A percentile compares a stretch with the other conserved stretches of the same genome.
Evolutionary conservation across 192 early-diverging fungal species (phyloP).

Genomic region (Entophlyctis helioformis): DNA sequence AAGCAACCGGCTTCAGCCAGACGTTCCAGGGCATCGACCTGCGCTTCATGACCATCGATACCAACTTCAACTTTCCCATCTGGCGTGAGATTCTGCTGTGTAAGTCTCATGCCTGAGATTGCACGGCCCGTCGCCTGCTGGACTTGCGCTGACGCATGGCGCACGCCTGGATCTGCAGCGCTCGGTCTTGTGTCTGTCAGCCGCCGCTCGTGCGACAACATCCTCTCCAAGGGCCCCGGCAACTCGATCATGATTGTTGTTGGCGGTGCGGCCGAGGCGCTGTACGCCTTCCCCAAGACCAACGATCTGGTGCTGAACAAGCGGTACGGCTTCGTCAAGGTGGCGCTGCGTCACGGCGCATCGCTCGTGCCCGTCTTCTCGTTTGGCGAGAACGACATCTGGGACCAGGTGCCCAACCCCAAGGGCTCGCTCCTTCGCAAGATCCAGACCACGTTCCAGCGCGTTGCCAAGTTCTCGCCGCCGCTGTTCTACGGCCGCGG

Average conservation of each 20-base stretch:
- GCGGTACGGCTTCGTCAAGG: conserved; percentile 54
- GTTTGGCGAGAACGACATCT: conserved; percentile 73
- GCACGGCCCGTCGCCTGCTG: no score
- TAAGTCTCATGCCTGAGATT: no score
- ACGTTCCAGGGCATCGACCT: conserved; percentile 70
- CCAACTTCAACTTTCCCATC: conserved; percentile 77
- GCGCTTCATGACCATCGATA: conserved; percentile 66
- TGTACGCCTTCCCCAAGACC: conserved; percentile 11
- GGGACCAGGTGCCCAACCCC: conserved; percentile 60
- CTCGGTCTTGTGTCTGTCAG: conserved; percentile 70
- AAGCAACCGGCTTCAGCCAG: conserved; percentile 61
- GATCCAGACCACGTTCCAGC: conserved; percentile 65
- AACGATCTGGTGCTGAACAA: conserved; percentile 15
- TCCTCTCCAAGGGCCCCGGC: conserved; percentile 33
- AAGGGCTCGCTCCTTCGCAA: conserved; percentile 50
- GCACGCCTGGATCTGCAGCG: conserved; percentile 13
- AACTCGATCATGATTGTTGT: conserved; percentile 12
- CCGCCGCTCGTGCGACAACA: conserved; percentile 60
- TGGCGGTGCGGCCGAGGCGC: conserved; percentile 16
- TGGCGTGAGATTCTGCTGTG: conserved; percentile 71
- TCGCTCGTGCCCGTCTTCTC: conserved; percentile 68
- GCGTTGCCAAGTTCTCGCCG: conserved; percentile 20
- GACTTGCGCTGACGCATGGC: no score
- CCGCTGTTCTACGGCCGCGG: conserved; percentile 74
- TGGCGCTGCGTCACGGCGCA: conserved; percentile 69